Conservation (phyloP, 257 asterid genomes). For the Prunella vulgaris region DNA sequence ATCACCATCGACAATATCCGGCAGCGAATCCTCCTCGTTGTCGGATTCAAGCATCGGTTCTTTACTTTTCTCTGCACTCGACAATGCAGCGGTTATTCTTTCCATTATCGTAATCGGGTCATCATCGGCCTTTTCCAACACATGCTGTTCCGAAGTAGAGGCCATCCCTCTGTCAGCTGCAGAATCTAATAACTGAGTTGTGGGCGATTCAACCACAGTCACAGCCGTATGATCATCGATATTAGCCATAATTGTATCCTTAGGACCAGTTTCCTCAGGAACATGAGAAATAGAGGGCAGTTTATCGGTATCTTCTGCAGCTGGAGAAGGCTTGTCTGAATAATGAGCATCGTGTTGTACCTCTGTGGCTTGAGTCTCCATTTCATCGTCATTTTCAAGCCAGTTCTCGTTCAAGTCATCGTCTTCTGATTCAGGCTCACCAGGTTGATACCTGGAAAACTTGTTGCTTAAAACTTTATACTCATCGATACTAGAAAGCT, state of each 20-base stretch:
- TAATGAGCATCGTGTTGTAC: constrained; percentile 14
- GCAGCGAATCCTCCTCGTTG: constrained; percentile 48
- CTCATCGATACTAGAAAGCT: constrained; percentile 19
- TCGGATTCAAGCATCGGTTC: constrained; percentile 28
- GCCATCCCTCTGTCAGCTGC: neutral
- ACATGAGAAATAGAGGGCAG: constrained; percentile 13
- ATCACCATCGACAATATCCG: constrained; percentile 72
- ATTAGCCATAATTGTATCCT: constrained; percentile 13
- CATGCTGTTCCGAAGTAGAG: constrained; percentile 23
- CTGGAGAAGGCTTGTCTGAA: constrained; percentile 18
- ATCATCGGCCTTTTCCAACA: constrained; percentile 15
- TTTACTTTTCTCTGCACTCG: neutral
- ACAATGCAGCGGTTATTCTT: constrained; percentile 24
- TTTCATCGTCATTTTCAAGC: constrained; percentile 38
- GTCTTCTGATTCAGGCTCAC: constrained; percentile 40
- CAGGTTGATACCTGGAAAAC: constrained; percentile 23
- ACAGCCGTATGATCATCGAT: constrained; percentile 37
- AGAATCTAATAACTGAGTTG: constrained; percentile 16
- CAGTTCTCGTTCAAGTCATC: constrained; percentile 60
- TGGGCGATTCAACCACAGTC: constrained; percentile 43
- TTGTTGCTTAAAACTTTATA: constrained; percentile 27
- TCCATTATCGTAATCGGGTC: constrained; percentile 17
- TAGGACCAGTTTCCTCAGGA: constrained; percentile 16
- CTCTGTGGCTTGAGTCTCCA: constrained; percentile 32
- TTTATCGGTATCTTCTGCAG: constrained; percentile 15